Evolutionary conservation across 2,329 filamentous ascomycete genomes (phyloP).

Genomic region (Fusarium piperis): DNA sequence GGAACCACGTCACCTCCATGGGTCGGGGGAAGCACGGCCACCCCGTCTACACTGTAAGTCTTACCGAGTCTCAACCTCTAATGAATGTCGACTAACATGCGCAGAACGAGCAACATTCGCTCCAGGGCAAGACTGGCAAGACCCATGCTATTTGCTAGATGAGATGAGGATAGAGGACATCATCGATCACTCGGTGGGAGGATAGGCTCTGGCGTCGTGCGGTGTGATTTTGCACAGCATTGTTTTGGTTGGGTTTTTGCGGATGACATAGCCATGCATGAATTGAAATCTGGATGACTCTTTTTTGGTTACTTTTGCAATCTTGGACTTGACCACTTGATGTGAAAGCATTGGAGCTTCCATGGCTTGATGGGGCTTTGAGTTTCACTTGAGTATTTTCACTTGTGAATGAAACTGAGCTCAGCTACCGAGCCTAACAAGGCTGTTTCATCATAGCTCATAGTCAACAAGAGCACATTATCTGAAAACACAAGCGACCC

Average conservation of each 20-base stretch:
- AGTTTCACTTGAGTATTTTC: not conserved
- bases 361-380: not conserved
- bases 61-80: not conserved
- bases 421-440: not conserved
- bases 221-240: slow-evolving; percentile 20
- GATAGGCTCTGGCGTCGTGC: slow-evolving; percentile 27
- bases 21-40: slow-evolving; percentile 64
- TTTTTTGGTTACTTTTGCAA: not conserved
- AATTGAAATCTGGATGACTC: slow-evolving; percentile 22
- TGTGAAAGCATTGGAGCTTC: not conserved
- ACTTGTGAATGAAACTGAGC: not conserved
- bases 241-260: slow-evolving; percentile 12
- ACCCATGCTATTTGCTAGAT: slow-evolving; percentile 84
- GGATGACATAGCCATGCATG: slow-evolving; percentile 11
- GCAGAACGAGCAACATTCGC: slow-evolving; percentile 81
- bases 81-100: not conserved
- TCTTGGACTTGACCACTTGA: not conserved
- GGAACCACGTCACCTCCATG: slow-evolving; percentile 62
- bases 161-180: slow-evolving; percentile 11
- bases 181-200: slow-evolving; percentile 8
- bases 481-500: not conserved
- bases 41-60: slow-evolving; percentile 57
- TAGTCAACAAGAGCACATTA: not conserved
- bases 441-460: not conserved
- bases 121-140: slow-evolving; percentile 92